Evolutionary conservation across 805 yeast genomes (phyloP).

Genomic region (Lachancea kluyveri): DNA sequence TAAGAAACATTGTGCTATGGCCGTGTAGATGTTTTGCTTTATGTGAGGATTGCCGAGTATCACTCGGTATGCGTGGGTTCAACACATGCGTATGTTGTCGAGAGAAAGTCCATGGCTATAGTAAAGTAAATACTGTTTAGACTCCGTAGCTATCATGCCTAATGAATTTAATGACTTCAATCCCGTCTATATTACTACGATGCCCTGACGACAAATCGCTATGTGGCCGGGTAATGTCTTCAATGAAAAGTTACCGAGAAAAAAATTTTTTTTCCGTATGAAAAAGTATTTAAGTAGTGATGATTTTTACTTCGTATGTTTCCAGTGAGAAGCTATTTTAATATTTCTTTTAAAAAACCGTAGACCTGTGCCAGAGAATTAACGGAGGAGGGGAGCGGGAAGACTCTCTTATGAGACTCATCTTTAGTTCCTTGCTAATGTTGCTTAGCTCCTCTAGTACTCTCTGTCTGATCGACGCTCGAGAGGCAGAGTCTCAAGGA

Average conservation of each 20-base stretch:
- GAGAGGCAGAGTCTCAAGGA: slow-evolving; percentile 49
- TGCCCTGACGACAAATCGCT: no score
- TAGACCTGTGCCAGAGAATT: slow-evolving; percentile 24
- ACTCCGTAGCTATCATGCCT: no score
- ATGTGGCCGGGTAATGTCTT: no score
- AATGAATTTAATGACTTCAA: no score
- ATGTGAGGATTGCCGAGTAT: slow-evolving; percentile 76
- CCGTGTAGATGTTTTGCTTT: slow-evolving; percentile 88
- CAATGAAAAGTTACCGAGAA: no score
- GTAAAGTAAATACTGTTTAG: slow-evolving; percentile 32
- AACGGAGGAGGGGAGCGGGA: slow-evolving; percentile 19
- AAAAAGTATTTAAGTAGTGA: no score
- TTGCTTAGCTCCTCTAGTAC: slow-evolving; percentile 25
- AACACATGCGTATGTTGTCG: slow-evolving; percentile 84
- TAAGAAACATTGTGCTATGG: slow-evolving; percentile 79
- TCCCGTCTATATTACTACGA: no score
- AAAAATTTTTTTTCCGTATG: slow-evolving; percentile 2
- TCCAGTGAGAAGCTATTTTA: no score
- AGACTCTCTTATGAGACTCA: slow-evolving; percentile 15
- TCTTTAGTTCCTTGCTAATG: slow-evolving; percentile 27
- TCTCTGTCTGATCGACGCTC: slow-evolving; percentile 63
- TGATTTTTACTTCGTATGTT: no score
- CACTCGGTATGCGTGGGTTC: slow-evolving; percentile 65
- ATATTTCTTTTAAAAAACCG: slow-evolving; percentile 12
- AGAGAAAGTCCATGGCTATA: slow-evolving; percentile 54